Evolutionary conservation across 2,329 filamentous ascomycete species (phyloP), one percentile per base, ranked within the genome.

Genomic region (Phaeophleospora eucalypticola): DNA sequence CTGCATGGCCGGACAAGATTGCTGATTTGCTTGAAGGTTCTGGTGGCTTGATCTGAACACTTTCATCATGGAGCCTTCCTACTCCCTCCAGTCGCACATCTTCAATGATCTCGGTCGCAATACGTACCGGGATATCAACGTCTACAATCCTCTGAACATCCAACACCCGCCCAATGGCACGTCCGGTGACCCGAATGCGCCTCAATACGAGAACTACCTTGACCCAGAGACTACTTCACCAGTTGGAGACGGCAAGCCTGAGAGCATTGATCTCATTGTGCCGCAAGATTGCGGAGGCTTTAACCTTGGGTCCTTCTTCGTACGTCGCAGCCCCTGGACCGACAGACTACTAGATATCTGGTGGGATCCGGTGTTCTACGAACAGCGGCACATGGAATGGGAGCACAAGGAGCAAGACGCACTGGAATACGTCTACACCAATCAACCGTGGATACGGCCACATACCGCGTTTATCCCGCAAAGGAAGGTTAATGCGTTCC

Each of bases 11-110:
- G 12, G 20, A 15, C 2, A 18, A 14, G 4, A 19, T 18, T 45
- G 45, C 52, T 52, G 46, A 58, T 48, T 43, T 17, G 17, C 15
- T 8, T 15, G n/a, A 64, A 95, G 90, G 90, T 93, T 98, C 63
- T 98, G 93, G 93, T 98, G 93, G 91, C 77, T 98, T 48, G 93
- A 98, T 68, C 80, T 97, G 33, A 95, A 95, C 71, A 98, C 93
- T 2, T 94, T 91, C 70, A 84, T 98, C 67, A 98, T 98, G 93
- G 93, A 98, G 65, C 89, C 89, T 3, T 84, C 82, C 16, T 88
- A 89, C 68, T 95, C 91, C 8, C 78, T 98, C 16, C 90, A 97
- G 66, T 77, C 79, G 36, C 91, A 98, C 68, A 81, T 98, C 59
- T 96, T 98, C 76, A 82, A 90, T 67, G 70, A 87, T 51, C 78